Evolutionary conservation across 2,329 filamentous ascomycete genomes (phyloP), one percentile per base, ranked within the genome.

Genomic region (Fusarium neocosmosporiellum): DNA sequence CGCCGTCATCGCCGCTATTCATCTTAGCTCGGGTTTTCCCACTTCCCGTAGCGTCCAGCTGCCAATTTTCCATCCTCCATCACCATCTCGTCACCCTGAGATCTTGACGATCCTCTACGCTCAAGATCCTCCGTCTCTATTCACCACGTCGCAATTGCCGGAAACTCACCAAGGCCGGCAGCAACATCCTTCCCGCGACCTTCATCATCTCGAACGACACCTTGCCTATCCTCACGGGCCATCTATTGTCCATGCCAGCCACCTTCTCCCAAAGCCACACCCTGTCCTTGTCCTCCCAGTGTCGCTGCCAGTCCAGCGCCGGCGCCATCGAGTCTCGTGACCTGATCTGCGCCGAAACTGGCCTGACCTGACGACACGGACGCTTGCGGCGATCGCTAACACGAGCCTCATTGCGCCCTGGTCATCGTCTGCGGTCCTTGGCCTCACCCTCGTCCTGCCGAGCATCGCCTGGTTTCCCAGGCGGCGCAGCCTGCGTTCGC

Each of bases 381-480:
- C 57, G 59, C 60, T 61, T 69, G 63, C 43, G 50, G 66, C 46
- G 58, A 67, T 65, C 63, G 61, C 59, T 64, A 63, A 72, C 71
- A 74, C 71, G 58, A 74, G 71, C 69, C 71, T 74, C 66, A 67
- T 59, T 53, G 66, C 59, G 66, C 69, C 62, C 66, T 67, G 71
- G 48, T 67, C 68, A 34, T 71, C 58, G n/a, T 54, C 48, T 36
- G 34, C 18, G 58, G 50, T 64, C 54, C 63, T 60, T 59, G 69
- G 57, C 50, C 63, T 63, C 41, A 57, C 50, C 36, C 54, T 69
- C 63, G 62, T 59, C 62, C 66, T 65, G 57, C 50, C 37, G 57
- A 73, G 66, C 31, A 74, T 67, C 73, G 60, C 64, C 66, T 70
- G 67, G 59, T 67, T 65, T 69, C 62, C 63, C 37, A 59, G 71